These are phyloP conservation scores for Sindora glabra DNA, from an alignment of 306 rosid species.

Conservation along the genomic window DNA sequence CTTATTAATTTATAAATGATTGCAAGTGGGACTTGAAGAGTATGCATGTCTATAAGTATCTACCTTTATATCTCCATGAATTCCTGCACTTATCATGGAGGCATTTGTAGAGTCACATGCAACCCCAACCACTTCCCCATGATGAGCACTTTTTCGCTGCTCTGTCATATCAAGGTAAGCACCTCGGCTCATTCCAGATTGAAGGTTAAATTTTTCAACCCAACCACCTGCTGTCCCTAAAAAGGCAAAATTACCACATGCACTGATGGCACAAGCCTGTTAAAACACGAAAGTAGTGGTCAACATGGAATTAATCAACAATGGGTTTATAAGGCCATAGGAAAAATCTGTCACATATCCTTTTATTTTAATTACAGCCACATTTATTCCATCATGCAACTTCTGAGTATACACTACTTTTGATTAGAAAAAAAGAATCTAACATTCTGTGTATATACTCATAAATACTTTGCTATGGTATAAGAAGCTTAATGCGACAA, in stretches of 20 bases:
- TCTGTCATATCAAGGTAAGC: conserved; percentile 55
- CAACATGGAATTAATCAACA: conserved; percentile 14
- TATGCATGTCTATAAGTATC: neutral
- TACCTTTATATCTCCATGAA: conserved; percentile 89
- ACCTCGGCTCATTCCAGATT: conserved; percentile 86
- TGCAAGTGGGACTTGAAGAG: neutral
- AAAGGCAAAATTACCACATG: conserved; percentile 90
- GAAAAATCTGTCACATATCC: neutral
- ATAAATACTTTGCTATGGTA: neutral
- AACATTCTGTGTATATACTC: too few relatives aligned
- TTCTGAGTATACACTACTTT: neutral
- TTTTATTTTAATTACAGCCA: neutral
- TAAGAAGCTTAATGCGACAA: neutral
- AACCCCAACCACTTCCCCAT: conserved; percentile 87
- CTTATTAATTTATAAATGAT: neutral
- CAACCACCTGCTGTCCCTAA: conserved; percentile 97
- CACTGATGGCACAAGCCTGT: conserved; percentile 89
- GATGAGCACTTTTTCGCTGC: conserved; percentile 61
- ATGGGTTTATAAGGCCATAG: neutral
- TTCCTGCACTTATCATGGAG: conserved; percentile 83
- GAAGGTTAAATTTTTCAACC: conserved; percentile 93
- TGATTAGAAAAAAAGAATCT: too few relatives aligned
- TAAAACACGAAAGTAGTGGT: conserved; percentile 18
- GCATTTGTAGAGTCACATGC: conserved; percentile 94
- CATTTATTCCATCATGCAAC: neutral